A percentile compares a stretch with the other conserved stretches of the same genome.
Evolutionary conservation across 371 early-diverging fungal species (phyloP).

Genomic region (Lichtheimia ramosa): DNA sequence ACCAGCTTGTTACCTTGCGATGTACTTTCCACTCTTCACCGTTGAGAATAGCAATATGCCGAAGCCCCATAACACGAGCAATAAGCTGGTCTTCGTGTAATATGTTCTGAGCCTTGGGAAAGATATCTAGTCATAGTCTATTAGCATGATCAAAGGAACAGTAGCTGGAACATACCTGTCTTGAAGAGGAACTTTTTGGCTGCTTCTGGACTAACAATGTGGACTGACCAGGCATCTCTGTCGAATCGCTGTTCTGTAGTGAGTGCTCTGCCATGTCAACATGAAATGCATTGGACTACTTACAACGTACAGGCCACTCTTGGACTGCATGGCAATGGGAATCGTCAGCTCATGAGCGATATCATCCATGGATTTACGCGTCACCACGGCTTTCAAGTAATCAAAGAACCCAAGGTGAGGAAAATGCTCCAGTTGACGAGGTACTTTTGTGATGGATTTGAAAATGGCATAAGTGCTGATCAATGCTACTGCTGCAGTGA

Average conservation of each 20-base stretch:
- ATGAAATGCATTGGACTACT: not conserved
- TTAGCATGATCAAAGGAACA: no score
- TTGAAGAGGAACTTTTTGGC: slow-evolving; percentile 17
- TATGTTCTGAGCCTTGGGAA: no score
- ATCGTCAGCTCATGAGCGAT: slow-evolving; percentile 3
- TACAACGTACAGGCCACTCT: slow-evolving; percentile 12
- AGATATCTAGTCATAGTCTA: no score
- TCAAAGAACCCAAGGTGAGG: slow-evolving; percentile 11
- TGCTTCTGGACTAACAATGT: slow-evolving; percentile 18
- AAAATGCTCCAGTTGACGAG: slow-evolving; percentile 6
- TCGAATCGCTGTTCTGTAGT: not conserved
- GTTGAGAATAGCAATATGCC: slow-evolving; percentile 30
- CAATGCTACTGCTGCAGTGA: not conserved
- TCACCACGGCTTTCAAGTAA: not conserved
- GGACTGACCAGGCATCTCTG: slow-evolving; percentile 20
- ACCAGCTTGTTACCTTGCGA: slow-evolving; percentile 24
- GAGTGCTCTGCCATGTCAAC: no score
- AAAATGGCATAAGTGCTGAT: not conserved
- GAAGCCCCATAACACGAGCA: slow-evolving; percentile 23
- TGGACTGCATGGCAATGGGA: slow-evolving; percentile 4
- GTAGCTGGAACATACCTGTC: slow-evolving; percentile 9
- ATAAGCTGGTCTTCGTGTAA: not conserved
- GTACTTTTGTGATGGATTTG: slow-evolving; percentile 1
- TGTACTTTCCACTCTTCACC: slow-evolving; percentile 39
- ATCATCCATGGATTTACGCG: slow-evolving; percentile 1